Evolutionary conservation across 1,139 yeast species (phyloP).

Genomic region (Eremothecium cymbalariae): DNA sequence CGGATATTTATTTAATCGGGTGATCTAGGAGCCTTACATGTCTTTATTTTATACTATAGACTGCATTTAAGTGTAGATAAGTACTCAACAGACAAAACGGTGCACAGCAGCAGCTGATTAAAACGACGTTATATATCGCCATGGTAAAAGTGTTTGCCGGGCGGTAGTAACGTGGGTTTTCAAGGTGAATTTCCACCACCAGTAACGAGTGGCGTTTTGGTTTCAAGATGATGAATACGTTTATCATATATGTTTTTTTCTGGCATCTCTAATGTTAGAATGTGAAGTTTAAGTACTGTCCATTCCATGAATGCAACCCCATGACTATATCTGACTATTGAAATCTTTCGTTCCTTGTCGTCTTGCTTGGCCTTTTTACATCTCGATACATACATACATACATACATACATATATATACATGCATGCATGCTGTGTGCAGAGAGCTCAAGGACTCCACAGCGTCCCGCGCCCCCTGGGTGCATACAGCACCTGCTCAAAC

Average conservation of each 20-base stretch:
- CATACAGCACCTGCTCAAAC: constrained; percentile 26
- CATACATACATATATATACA: not conserved
- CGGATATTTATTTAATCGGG: too few species aligned
- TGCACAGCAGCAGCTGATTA: not conserved
- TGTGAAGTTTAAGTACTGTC: constrained; percentile 32
- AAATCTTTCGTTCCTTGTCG: too few species aligned
- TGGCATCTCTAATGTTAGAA: constrained; percentile 34
- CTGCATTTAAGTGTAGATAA: too few species aligned
- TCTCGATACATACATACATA: too few species aligned
- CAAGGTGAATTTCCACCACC: too few species aligned
- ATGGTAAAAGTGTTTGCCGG: constrained; percentile 4
- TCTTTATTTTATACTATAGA: too few species aligned
- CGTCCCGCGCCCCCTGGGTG: constrained; percentile 29
- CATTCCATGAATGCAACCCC: constrained; percentile 31
- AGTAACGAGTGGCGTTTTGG: constrained; percentile 1
- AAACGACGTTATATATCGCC: not conserved
- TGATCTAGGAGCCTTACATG: too few species aligned
- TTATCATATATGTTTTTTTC: constrained; percentile 22
- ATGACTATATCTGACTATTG: constrained; percentile 11
- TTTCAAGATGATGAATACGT: too few species aligned
- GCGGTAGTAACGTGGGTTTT: too few species aligned
- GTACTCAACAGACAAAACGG: too few species aligned
- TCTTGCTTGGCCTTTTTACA: too few species aligned
- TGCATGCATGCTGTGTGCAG: not conserved
- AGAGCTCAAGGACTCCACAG: constrained; percentile 25